phyloP scores from a whole-genome alignment of 2,329 filamentous ascomycete genomes.

The Harringtonia aguacate region DNA sequence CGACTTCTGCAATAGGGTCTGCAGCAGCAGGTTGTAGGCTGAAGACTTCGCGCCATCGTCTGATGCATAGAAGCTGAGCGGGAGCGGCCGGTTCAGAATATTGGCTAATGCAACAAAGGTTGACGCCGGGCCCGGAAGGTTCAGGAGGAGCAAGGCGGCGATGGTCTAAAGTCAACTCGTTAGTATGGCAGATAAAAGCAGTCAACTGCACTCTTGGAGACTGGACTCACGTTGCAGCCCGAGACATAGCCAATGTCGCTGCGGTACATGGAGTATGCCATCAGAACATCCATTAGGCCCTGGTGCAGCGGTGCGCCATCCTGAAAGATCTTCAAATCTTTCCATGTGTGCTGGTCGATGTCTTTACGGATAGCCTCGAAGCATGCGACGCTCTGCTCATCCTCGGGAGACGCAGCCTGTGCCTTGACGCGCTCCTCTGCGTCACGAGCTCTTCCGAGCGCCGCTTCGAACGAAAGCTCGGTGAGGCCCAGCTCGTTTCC shows the following conservation, averaged over 20 bases:
- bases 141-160: slow-evolving; percentile 62
- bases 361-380: slow-evolving; percentile 55
- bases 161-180: slow-evolving; percentile 39
- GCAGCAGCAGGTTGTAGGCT: slow-evolving; percentile 58
- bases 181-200: background rate
- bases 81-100: slow-evolving; percentile 63
- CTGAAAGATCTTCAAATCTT: slow-evolving; percentile 64
- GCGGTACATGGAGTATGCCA: slow-evolving; percentile 73
- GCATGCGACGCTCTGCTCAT: slow-evolving; percentile 46
- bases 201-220: background rate
- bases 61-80: slow-evolving; percentile 62
- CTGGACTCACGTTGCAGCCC: slow-evolving; percentile 57
- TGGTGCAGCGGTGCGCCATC: slow-evolving; percentile 54
- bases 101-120: slow-evolving; percentile 67
- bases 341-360: slow-evolving; percentile 53
- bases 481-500: slow-evolving; percentile 64
- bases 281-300: slow-evolving; percentile 59
- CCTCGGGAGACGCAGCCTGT: slow-evolving; percentile 40
- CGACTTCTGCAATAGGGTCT: slow-evolving; percentile 55
- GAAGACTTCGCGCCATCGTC: slow-evolving; percentile 59
- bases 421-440: slow-evolving; percentile 45
- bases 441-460: slow-evolving; percentile 54
- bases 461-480: slow-evolving; percentile 57
- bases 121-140: slow-evolving; percentile 50
- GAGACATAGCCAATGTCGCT: slow-evolving; percentile 69